phyloP scores from a whole-genome alignment of 192 early-diverging fungal species.

The Umbelopsis ramanniana region DNA sequence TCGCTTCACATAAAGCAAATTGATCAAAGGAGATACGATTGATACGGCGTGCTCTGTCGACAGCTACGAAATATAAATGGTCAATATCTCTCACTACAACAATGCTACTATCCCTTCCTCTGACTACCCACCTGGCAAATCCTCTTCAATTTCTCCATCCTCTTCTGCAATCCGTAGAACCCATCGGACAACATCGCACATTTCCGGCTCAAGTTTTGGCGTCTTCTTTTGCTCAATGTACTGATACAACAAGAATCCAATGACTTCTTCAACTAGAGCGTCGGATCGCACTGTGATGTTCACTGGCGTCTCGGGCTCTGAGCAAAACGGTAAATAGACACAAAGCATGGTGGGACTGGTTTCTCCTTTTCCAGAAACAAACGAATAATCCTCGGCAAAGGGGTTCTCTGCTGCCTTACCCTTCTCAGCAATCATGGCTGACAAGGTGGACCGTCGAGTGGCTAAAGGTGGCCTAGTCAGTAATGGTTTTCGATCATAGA shows the following conservation, averaged over 20 bases:
- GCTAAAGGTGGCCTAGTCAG: neutral
- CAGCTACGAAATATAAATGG: slow-evolving; percentile 50
- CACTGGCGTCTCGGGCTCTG: slow-evolving; percentile 52
- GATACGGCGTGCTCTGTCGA: slow-evolving; percentile 88
- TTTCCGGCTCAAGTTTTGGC: slow-evolving; percentile 65
- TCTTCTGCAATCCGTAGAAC: slow-evolving; percentile 92
- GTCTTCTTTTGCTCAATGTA: slow-evolving; percentile 74
- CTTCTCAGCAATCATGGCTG: slow-evolving; percentile 65
- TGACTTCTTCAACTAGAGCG: slow-evolving; percentile 90
- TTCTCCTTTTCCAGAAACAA: slow-evolving; percentile 67
- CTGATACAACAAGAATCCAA: slow-evolving; percentile 90
- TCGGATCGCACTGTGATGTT: slow-evolving; percentile 73
- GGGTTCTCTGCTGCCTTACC: slow-evolving; percentile 64
- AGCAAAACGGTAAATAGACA: slow-evolving; percentile 65
- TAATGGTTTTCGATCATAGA: neutral
- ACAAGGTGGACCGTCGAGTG: slow-evolving; percentile 53
- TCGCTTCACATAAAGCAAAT: slow-evolving; percentile 86
- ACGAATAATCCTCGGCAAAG: slow-evolving; percentile 69
- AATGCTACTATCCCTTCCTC: neutral
- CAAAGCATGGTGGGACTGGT: slow-evolving; percentile 60
- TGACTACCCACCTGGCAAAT: slow-evolving; percentile 80
- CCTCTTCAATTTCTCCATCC: slow-evolving; percentile 95
- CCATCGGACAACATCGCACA: slow-evolving; percentile 80
- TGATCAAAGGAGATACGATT: slow-evolving; percentile 86
- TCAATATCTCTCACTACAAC: neutral